Evolutionary conservation across 768 basidiomycete genomes (phyloP).

Genomic region (Lyophyllum decastes): DNA sequence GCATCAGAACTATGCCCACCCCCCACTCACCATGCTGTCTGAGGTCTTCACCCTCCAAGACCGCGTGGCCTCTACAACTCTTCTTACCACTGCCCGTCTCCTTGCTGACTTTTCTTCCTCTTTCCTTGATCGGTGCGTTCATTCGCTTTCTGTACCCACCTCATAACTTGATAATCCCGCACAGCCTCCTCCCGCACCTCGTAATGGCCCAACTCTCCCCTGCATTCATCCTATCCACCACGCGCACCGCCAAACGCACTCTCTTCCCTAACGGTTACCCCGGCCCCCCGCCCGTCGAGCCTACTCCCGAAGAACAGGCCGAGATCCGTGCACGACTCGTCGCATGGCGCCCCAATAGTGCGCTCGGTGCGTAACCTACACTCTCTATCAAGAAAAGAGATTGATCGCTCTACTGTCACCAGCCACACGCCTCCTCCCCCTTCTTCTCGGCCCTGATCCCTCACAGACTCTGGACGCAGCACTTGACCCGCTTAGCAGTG

Average conservation of each 20-base stretch:
- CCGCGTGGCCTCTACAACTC: slow-evolving; percentile 47
- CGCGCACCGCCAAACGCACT: slow-evolving; percentile 61
- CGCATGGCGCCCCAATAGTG: slow-evolving; percentile 37
- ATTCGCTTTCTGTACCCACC: not conserved
- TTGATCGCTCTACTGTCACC: not conserved
- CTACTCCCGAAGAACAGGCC: slow-evolving; percentile 74
- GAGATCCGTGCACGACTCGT: slow-evolving; percentile 49
- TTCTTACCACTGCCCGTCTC: slow-evolving; percentile 49
- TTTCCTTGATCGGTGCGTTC: slow-evolving; percentile 60
- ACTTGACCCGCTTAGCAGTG: slow-evolving; percentile 61
- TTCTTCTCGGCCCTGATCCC: slow-evolving; percentile 58
- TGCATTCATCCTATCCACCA: slow-evolving; percentile 49
- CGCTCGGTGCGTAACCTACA: slow-evolving; percentile 30
- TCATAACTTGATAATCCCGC: not conserved
- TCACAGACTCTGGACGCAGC: slow-evolving; percentile 49
- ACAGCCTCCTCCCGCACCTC: slow-evolving; percentile 69
- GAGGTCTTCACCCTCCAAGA: slow-evolving; percentile 50
- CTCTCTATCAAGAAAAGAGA: not conserved
- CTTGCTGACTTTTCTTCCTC: slow-evolving; percentile 46
- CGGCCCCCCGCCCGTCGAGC: slow-evolving; percentile 69
- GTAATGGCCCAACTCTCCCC: slow-evolving; percentile 56
- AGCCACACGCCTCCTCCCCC: slow-evolving; percentile 43
- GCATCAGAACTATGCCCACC: slow-evolving; percentile 38
- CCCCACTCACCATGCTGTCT: slow-evolving; percentile 45
- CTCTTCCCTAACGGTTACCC: slow-evolving; percentile 93